Conservation (phyloP, 2,329 filamentous ascomycete species). For the Botryotinia narcissicola region DNA sequence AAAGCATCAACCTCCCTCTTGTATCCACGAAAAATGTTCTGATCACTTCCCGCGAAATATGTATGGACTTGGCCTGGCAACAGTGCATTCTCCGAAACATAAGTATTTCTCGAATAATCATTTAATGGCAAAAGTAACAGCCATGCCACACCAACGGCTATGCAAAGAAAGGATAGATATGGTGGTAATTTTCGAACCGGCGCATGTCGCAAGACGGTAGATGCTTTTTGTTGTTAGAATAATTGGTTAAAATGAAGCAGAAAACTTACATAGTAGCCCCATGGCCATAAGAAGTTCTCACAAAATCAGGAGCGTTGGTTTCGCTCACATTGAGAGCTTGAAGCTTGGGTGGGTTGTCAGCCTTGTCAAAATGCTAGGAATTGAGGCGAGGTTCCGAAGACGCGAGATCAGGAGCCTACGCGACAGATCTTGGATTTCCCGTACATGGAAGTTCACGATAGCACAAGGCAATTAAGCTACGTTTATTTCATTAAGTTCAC, state of each 20-base stretch:
- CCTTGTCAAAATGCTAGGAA: slow-evolving; percentile 6
- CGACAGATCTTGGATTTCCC: slow-evolving; percentile 1
- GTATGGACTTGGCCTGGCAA: slow-evolving; percentile 95
- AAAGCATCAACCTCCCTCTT: slow-evolving; percentile 74
- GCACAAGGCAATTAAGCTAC: neutral
- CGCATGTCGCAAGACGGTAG: slow-evolving; percentile 72
- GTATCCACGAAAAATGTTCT: slow-evolving; percentile 90
- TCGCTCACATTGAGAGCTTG: neutral
- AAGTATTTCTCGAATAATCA: slow-evolving; percentile 86
- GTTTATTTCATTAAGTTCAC: neutral
- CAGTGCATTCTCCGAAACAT: slow-evolving; percentile 96
- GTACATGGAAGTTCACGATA: neutral
- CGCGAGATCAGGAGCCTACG: slow-evolving; percentile 19
- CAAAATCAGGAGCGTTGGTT: neutral
- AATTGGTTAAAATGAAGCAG: neutral
- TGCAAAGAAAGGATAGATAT: slow-evolving; percentile 80
- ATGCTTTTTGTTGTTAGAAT: slow-evolving; percentile 40
- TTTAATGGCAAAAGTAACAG: slow-evolving; percentile 85
- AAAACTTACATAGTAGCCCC: slow-evolving; percentile 33
- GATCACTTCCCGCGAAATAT: slow-evolving; percentile 94
- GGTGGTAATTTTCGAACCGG: slow-evolving; percentile 81
- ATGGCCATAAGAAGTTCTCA: slow-evolving; percentile 20
- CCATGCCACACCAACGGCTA: slow-evolving; percentile 84
- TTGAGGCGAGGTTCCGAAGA: slow-evolving; percentile 8
- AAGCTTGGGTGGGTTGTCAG: slow-evolving; percentile 16